Percentiles rank a stretch among this genome's conserved stretches.
Evolutionary conservation across 768 basidiomycete species (phyloP).

Genomic region (Amanita exitialis): DNA sequence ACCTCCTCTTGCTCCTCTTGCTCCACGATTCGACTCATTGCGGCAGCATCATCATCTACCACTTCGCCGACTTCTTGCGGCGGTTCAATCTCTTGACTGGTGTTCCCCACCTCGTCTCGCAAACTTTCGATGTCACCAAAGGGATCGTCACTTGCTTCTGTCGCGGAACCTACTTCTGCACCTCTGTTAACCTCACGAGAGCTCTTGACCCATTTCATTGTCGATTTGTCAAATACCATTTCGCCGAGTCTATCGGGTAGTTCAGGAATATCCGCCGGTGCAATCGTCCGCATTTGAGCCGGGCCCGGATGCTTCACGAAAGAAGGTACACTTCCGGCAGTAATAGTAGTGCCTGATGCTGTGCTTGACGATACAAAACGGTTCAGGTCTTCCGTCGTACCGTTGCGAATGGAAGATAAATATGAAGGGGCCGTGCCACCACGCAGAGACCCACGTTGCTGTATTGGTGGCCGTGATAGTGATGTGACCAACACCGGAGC

Average conservation of each 20-base stretch:
- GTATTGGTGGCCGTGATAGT: neutral
- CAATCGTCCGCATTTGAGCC: constrained; percentile 70
- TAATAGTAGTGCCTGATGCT: constrained; percentile 64
- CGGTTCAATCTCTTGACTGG: constrained; percentile 10
- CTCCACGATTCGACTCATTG: constrained; percentile 42
- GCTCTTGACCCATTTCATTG: constrained; percentile 81
- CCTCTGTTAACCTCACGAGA: constrained; percentile 21
- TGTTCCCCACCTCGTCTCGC: constrained; percentile 40
- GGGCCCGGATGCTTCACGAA: constrained; percentile 81
- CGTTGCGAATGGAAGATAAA: constrained; percentile 39
- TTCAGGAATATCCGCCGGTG: constrained; percentile 65
- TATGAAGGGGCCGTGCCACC: constrained; percentile 28
- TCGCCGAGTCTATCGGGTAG: constrained; percentile 74
- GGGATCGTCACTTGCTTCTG: constrained; percentile 70
- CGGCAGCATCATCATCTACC: constrained; percentile 12
- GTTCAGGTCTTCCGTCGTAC: constrained; percentile 64
- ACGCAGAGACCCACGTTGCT: neutral
- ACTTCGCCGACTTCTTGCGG: constrained; percentile 7
- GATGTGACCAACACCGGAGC: neutral
- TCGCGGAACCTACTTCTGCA: constrained; percentile 17
- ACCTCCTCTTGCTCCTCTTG: constrained; percentile 22
- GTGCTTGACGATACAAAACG: constrained; percentile 90
- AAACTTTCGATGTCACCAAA: constrained; percentile 89
- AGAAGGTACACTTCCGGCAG: constrained; percentile 63
- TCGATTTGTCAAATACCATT: constrained; percentile 79